Evolutionary conservation across 345 rosid genomes (phyloP), one percentile per base, ranked within the genome.

Genomic region (Rhodamnia argentea): DNA sequence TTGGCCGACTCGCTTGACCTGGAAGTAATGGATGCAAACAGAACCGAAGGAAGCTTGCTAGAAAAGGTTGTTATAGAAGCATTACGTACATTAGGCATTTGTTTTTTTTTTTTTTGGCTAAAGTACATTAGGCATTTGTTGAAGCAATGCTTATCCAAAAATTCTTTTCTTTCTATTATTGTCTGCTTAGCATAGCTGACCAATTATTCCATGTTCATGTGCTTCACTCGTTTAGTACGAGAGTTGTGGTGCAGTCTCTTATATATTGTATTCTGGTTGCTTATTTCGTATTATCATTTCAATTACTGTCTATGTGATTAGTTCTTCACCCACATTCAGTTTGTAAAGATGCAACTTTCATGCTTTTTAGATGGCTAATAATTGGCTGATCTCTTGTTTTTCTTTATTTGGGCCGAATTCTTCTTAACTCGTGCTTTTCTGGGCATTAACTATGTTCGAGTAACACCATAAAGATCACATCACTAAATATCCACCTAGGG

Each of bases 11-110:
- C 85, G 27, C 94, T 98, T 87, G 96, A 93, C 88, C 91, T 90
- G 88, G 97, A 96, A 88, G 96, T 93, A 82, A 89, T 89, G 50
- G 94, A 95, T 86, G 95, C 96, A 83, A 93, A 93, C 60, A 91
- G 89, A 85, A 50, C 85, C 4, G 98, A 94, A 86, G 98, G 94
- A 52, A 91, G 92, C 92, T 89, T 87, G 87, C 91, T 96, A 87
- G 99, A 98, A 91, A 97, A 97, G 98, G 98, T 96, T 16, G 13
- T 20, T 83, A 32, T 83, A 40, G 32, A 9, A 27, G 55, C 47
- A 47, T 64, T 76, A 76, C 3, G 6, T 78, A 29, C 52, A 56
- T 20, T 53, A 52, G 47, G 81, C 78, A 70, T 70, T 37, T 83
- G 40, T n/a, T 53, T n/a, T n/a, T n/a, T n/a, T n/a, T n/a, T n/a